Base-by-base conservation (phyloP, 176 grass and related monocot genomes). In the Cymbopogon citratus region DNA sequence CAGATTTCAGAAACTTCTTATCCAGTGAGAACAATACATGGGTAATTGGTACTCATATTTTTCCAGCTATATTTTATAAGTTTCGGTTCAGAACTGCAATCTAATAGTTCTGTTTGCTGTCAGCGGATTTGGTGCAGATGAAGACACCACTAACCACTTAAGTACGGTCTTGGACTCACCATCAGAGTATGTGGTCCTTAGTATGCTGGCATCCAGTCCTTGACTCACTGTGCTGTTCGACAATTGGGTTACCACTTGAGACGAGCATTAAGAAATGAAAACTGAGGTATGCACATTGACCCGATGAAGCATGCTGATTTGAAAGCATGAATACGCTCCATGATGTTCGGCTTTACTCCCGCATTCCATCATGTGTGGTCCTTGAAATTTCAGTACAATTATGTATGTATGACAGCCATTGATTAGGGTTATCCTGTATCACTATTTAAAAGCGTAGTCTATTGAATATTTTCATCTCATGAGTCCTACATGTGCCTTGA, bases 261-360 rank as follows among this genome's bases (percentile, higher is more conserved):
- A 71, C 76, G 63, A 56, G 72, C 66, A 81, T 76, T 56, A 71
- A 63, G 40, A 81, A 85, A 71, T 65, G 54, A 81, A 80, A 71
- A 64, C 63, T 77, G 40, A 81, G 87, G 77, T 89, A 71, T 56
- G 65, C 65, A 77, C 56, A 77, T 89, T 89, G 87, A 77, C 56
- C 57, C 19, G 29, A 80, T 75, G 71, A 57, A 35, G 63, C 45
- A 14, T 52, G 54, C 57, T 77, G 72, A 77, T 64, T 70, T 56
- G 14, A 85, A 85, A 85, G 78, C 43, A 81, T 35, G 56, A 84
- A 75, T 38, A 74, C 44, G 1, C 69, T 85, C 78, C 87, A 89
- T 57, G 77, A 85, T 81, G 71, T 74, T 65, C 7, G 72, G 83
- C 78, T 89, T 85, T 89, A 77, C 56, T 85, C 76, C 33, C 0